Evolutionary conservation across 805 yeast species (phyloP).

Genomic region (Yarrowia sp.): DNA sequence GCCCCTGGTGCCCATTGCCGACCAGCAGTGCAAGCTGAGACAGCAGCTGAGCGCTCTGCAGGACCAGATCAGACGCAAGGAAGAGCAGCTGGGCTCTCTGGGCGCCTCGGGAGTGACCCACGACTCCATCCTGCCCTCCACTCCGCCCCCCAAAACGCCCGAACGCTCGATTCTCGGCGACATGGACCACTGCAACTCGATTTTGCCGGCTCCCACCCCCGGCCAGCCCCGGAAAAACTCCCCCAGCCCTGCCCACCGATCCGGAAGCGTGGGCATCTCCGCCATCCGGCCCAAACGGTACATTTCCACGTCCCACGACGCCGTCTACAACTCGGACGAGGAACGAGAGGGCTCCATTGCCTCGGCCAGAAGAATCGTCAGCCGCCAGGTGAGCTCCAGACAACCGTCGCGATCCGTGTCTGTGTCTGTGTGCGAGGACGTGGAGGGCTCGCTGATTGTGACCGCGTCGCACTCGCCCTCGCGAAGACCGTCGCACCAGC

Average conservation of each 20-base stretch:
- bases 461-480: constrained; percentile 26
- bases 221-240: constrained; percentile 88
- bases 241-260: constrained; percentile 42
- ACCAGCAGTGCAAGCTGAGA: constrained; percentile 40
- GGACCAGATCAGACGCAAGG: constrained; percentile 35
- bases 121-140: constrained; percentile 31
- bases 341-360: constrained; percentile 23
- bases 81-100: constrained; percentile 29
- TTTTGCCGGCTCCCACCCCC: constrained; percentile 91
- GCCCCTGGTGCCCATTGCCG: constrained; percentile 48
- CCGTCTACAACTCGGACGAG: constrained; percentile 37
- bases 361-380: constrained; percentile 9
- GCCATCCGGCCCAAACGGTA: constrained; percentile 18
- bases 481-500: constrained; percentile 18
- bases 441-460: constrained; percentile 35
- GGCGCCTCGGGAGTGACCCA: constrained; percentile 40
- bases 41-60: constrained; percentile 21
- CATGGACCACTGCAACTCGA: constrained; percentile 68
- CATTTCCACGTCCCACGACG: constrained; percentile 43
- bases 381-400: not conserved
- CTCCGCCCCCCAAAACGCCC: constrained; percentile 65
- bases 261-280: constrained; percentile 7
- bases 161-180: constrained; percentile 76
- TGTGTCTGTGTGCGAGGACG: constrained; percentile 35
- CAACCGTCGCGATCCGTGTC: constrained; percentile 23